These are phyloP conservation scores for Phialemoniopsis sp. DNA, from an alignment of 2,329 filamentous ascomycete genomes.

Conservation along the genomic window DNA sequence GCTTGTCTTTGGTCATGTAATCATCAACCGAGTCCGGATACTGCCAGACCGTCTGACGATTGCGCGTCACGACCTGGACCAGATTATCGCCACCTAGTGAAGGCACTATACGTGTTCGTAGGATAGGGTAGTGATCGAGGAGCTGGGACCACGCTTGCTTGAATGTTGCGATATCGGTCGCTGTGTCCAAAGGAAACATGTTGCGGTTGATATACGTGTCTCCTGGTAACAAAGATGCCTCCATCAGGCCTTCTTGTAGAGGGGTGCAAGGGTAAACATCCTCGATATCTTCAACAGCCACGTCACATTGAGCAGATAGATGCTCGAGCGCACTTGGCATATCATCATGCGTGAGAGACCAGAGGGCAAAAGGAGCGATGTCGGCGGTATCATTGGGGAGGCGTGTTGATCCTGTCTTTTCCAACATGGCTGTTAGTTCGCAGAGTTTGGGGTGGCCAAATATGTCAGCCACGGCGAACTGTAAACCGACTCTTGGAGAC, in stretches of 20 bases:
- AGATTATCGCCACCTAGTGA: slow-evolving; percentile 36
- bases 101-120: slow-evolving; percentile 42
- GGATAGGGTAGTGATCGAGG: slow-evolving; percentile 29
- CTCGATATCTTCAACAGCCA: slow-evolving; percentile 27
- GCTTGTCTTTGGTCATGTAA: slow-evolving; percentile 34
- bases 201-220: slow-evolving; percentile 49
- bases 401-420: slow-evolving; percentile 10
- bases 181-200: slow-evolving; percentile 33
- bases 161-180: slow-evolving; percentile 28
- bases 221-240: slow-evolving; percentile 42
- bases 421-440: slow-evolving; percentile 32
- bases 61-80: slow-evolving; percentile 41
- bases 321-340: slow-evolving; percentile 11
- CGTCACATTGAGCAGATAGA: slow-evolving; percentile 15
- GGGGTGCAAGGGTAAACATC: slow-evolving; percentile 52
- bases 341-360: background rate
- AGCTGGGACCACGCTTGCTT: slow-evolving; percentile 42
- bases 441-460: slow-evolving; percentile 38
- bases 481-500: slow-evolving; percentile 30
- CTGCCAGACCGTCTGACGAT: slow-evolving; percentile 24
- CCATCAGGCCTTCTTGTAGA: slow-evolving; percentile 50
- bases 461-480: slow-evolving; percentile 38
- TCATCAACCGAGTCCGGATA: slow-evolving; percentile 26
- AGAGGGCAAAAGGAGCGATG: slow-evolving; percentile 19
- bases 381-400: too few relatives aligned